These are phyloP conservation scores for Tephrocybe sp. DNA, from an alignment of 768 basidiomycete genomes.

Conservation along the genomic window DNA sequence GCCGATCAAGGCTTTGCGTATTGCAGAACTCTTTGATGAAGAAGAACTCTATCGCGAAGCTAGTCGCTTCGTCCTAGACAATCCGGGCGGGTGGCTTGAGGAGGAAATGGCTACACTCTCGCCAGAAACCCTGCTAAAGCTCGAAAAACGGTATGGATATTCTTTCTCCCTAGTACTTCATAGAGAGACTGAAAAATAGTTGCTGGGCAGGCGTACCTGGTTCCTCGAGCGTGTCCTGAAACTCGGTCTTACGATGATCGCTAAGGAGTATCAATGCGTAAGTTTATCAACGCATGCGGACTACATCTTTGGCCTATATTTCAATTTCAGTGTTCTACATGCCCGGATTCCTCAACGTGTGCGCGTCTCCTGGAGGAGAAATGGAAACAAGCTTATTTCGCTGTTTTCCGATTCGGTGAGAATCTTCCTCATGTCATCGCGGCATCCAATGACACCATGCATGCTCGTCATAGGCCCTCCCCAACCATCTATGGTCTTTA, in stretches of 20 bases:
- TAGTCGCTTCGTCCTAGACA: constrained; percentile 89
- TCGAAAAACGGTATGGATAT: constrained; percentile 73
- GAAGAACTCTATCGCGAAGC: constrained; percentile 89
- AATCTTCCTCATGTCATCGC: neutral
- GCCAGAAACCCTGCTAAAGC: constrained; percentile 79
- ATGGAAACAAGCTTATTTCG: constrained; percentile 85
- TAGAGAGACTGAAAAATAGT: neutral
- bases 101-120: constrained; percentile 80
- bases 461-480: constrained; percentile 57
- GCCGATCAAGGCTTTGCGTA: constrained; percentile 90
- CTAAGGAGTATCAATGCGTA: constrained; percentile 96
- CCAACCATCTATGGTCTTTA: constrained; percentile 90
- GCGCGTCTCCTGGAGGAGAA: constrained; percentile 89
- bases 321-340: constrained; percentile 65
- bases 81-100: constrained; percentile 82
- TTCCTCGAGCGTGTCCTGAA: constrained; percentile 94
- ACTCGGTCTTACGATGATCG: constrained; percentile 78
- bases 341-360: constrained; percentile 76
- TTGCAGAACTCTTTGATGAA: constrained; percentile 88
- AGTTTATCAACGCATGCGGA: constrained; percentile 27
- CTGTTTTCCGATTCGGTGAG: constrained; percentile 83
- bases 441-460: neutral
- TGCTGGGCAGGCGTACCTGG: constrained; percentile 72
- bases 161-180: neutral
- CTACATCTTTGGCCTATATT: neutral